Percentiles rank a stretch among this genome's conserved stretches.
Conservation (phyloP, 2,329 filamentous ascomycete species). For the Paracoccidioides brasiliensis region DNA sequence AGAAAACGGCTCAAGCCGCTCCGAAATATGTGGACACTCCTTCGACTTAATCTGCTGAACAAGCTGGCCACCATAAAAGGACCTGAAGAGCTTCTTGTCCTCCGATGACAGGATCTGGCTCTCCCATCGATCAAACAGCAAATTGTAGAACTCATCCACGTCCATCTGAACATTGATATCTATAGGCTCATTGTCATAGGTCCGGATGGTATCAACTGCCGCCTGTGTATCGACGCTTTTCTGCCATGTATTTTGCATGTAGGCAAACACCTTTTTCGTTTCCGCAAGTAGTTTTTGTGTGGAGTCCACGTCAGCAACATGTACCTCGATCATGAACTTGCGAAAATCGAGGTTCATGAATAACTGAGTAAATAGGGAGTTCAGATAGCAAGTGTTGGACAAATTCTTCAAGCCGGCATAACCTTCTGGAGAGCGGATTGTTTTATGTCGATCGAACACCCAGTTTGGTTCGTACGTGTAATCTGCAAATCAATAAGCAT, state of each 20-base stretch:
- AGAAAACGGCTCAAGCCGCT: conserved; percentile 78
- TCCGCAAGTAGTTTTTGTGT: conserved; percentile 59
- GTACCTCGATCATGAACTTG: conserved; percentile 61
- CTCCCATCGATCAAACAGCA: conserved; percentile 86
- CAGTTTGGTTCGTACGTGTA: conserved; percentile 50
- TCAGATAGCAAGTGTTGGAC: conserved; percentile 94
- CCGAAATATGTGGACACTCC: conserved; percentile 87
- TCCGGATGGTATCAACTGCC: conserved; percentile 64
- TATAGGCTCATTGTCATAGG: conserved; percentile 68
- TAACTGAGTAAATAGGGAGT: conserved; percentile 83
- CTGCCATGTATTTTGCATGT: conserved; percentile 70
- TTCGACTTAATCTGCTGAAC: conserved; percentile 93
- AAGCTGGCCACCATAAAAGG: conserved; percentile 81
- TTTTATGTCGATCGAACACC: conserved; percentile 51
- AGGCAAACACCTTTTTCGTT: conserved; percentile 69
- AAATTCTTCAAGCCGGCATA: conserved; percentile 87
- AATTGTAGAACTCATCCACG: conserved; percentile 93
- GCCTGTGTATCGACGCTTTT: conserved; percentile 59
- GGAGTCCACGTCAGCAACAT: conserved; percentile 41
- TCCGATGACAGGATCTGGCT: conserved; percentile 55
- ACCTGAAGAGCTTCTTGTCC: conserved; percentile 60
- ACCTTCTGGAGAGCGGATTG: conserved; percentile 62
- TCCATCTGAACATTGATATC: conserved; percentile 92
- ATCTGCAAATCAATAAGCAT: conserved; percentile 25
- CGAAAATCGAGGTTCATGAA: conserved; percentile 92